These are phyloP conservation scores for Huntiella bhutanensis DNA, from an alignment of 2,329 filamentous ascomycete species.

Conservation along the genomic window DNA sequence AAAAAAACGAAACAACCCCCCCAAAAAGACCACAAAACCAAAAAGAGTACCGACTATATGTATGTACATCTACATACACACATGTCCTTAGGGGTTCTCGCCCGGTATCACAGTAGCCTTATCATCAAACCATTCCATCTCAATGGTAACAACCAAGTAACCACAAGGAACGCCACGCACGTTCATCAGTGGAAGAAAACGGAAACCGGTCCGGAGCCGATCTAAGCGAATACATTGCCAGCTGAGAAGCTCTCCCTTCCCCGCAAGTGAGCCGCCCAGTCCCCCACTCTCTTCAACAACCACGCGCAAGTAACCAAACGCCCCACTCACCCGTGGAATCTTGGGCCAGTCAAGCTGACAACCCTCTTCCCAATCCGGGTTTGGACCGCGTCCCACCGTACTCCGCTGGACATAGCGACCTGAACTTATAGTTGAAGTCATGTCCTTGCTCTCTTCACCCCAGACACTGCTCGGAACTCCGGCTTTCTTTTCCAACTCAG, in stretches of 20 bases:
- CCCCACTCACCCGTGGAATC: conserved; percentile 41
- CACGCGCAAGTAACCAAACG: conserved; percentile 43
- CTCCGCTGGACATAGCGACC: conserved; percentile 42
- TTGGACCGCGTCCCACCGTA: conserved; percentile 32
- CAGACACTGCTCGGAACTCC: conserved; percentile 10
- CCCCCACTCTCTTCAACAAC: conserved; percentile 1
- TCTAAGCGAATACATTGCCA: conserved; percentile 43
- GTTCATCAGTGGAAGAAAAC: conserved; percentile 32
- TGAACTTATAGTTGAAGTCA: conserved; percentile 17
- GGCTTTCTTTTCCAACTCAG: conserved; percentile 14
- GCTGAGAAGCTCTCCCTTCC: conserved; percentile 18
- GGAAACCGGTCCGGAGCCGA: conserved; percentile 34
- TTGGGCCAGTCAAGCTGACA: conserved; percentile 39
- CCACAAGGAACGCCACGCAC: conserved; percentile 25
- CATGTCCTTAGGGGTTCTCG: no score
- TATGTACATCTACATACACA: no score
- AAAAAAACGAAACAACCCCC: no score
- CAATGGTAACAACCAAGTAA: conserved; percentile 33
- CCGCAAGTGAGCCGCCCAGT: background rate
- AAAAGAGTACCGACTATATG: no score
- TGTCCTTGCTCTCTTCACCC: conserved; percentile 14
- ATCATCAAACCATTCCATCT: conserved; percentile 19
- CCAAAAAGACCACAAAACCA: no score
- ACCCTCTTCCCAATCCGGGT: conserved; percentile 43
- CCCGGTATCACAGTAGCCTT: no score